phyloP scores from a whole-genome alignment of 305 asterid genomes.

The Solanum hybrid region DNA sequence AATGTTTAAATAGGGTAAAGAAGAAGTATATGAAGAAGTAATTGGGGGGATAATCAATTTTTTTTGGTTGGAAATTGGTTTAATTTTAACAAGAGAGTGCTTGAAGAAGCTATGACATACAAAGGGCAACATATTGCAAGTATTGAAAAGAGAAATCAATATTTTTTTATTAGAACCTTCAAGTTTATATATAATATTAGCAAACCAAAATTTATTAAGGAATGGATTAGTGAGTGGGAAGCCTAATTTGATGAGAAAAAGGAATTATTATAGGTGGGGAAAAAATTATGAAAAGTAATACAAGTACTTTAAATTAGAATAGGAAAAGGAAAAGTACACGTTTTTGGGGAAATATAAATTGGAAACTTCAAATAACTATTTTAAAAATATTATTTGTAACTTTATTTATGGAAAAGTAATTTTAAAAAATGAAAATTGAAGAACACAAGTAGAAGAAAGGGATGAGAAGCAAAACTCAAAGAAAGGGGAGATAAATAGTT shows the following conservation, averaged over 20 bases:
- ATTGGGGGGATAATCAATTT: neutral
- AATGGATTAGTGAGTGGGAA: neutral
- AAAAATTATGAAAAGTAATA: too few species aligned
- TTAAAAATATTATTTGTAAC: too few species aligned
- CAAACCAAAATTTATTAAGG: neutral
- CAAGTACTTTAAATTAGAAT: too few species aligned
- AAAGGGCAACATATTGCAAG: neutral
- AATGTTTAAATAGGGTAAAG: neutral
- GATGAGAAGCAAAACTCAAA: too few species aligned
- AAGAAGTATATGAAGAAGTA: neutral
- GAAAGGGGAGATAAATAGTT: too few species aligned
- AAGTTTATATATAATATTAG: neutral
- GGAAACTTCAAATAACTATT: too few species aligned
- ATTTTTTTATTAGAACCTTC: neutral
- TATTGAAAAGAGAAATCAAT: neutral
- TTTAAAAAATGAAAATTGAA: too few species aligned
- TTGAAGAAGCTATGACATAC: neutral
- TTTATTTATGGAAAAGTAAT: too few species aligned
- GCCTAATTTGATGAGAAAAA: neutral
- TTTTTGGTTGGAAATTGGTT: neutral
- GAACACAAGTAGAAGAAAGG: too few species aligned
- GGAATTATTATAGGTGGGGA: neutral
- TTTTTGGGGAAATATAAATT: too few species aligned
- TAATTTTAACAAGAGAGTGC: neutral
- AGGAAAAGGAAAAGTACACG: too few species aligned